Evolutionary conservation across 2,329 filamentous ascomycete genomes (phyloP), one percentile per base, ranked within the genome.

Genomic region (Alternaria arborescens): DNA sequence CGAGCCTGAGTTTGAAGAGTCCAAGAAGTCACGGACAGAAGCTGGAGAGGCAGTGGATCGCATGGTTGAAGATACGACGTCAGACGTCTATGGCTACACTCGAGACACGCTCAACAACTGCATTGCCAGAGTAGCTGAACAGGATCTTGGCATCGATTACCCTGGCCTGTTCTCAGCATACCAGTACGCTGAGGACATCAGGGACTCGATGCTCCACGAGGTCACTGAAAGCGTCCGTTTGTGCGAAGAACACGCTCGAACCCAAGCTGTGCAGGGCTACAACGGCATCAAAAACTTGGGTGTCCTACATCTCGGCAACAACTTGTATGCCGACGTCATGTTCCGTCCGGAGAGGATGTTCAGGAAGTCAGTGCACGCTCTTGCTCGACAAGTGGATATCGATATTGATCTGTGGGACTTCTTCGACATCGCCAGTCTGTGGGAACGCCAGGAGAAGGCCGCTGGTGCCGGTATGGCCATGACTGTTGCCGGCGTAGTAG

Each of bases 301-400:
- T 26, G 83, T 98, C 16, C 78, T 94, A 36, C 94, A 99, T 76
- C 87, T 98, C 6, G 94, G 94, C 10, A 89, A 95, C 70, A 91
- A 94, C 70, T 96, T 94, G 70, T 75, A 78, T 57, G 86, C 91
- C 22, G 91, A 94, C 69, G 87, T 97, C 46, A 92, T 88, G 68
- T 97, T 99, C 88, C 88, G 91, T 30, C 88, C 93, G 1, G 93
- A 97, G 70, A 88, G 94, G 75, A 98, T 99, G 95, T 99, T 98
- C 84, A 89, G 88, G 61, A 89, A 92, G 63, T 91, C 91, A 72
- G 87, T 89, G 61, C 92, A 99, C 77, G 87, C 88, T 2, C 82
- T 97, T 41, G 93, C 92, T 6, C 88, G 93, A 65, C 90, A 97
- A 74, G 89, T 98, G 16, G 89, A 97, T 62, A 89, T 97, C 20